Evolutionary conservation across 768 basidiomycete genomes (phyloP).

Genomic region (Phlebiopsis gigantea): DNA sequence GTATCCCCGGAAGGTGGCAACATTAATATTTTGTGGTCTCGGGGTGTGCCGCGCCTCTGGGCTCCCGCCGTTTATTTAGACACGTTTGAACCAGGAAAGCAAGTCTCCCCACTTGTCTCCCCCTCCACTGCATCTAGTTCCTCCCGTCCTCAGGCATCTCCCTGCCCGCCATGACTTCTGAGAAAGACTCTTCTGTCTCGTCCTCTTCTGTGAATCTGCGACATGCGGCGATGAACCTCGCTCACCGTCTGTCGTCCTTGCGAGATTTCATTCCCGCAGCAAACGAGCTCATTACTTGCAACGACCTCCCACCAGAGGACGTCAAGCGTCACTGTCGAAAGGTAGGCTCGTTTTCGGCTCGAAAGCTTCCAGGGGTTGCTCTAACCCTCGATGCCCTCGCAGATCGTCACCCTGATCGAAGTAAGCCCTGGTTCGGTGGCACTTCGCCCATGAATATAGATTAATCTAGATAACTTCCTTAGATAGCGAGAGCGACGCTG

Average conservation of each 20-base stretch:
- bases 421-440: constrained; percentile 27
- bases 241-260: constrained; percentile 10
- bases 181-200: background rate
- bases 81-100: constrained; percentile 11
- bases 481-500: constrained; percentile 48
- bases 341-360: constrained; percentile 1
- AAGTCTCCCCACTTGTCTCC: background rate
- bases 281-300: constrained; percentile 7
- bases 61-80: constrained; percentile 15
- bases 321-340: constrained; percentile 11
- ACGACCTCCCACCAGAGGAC: background rate
- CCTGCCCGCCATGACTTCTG: background rate
- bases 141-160: background rate
- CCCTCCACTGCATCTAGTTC: background rate
- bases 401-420: constrained; percentile 50
- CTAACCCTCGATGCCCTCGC: background rate
- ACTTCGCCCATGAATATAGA: background rate
- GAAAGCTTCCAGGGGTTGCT: background rate
- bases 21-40: constrained; percentile 3
- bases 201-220: constrained; percentile 1
- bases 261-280: constrained; percentile 12
- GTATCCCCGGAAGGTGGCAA: constrained; percentile 12
- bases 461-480: background rate
- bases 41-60: constrained; percentile 11
- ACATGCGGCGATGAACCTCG: constrained; percentile 9